A percentile compares a stretch with the other conserved stretches of the same genome.
phyloP scores from a whole-genome alignment of 805 yeast genomes.

The Pachysolen tannophilus region DNA sequence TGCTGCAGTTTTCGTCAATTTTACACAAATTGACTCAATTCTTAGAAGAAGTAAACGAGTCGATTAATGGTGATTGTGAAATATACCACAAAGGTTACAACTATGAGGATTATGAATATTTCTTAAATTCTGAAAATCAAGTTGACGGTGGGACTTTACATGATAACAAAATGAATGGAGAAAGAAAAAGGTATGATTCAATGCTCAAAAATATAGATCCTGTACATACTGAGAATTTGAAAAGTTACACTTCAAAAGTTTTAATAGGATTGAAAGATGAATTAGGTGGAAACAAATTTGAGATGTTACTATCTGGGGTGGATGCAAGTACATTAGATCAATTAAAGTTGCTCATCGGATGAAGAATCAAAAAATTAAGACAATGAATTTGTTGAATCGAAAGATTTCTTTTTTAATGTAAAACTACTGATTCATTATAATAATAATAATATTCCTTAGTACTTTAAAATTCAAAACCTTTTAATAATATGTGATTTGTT shows the following conservation, averaged over 20 bases:
- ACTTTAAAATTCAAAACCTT: too few species aligned
- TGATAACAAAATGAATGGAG: constrained; percentile 32
- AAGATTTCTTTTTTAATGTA: too few species aligned
- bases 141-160: too few species aligned
- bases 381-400: too few species aligned
- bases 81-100: constrained; percentile 37
- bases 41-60: constrained; percentile 71
- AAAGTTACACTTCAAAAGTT: constrained; percentile 29
- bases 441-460: too few species aligned
- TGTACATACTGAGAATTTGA: constrained; percentile 44
- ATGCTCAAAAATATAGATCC: constrained; percentile 35
- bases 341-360: constrained; percentile 14
- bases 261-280: constrained; percentile 20
- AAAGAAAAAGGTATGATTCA: constrained; percentile 32
- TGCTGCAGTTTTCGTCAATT: constrained; percentile 21
- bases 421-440: too few species aligned
- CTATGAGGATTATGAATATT: constrained; percentile 26
- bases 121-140: constrained; percentile 14
- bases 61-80: constrained; percentile 44
- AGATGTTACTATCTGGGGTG: constrained; percentile 23
- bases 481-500: too few species aligned
- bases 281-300: constrained; percentile 24
- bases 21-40: constrained; percentile 27
- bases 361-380: too few species aligned
- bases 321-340: constrained; percentile 23